A percentile compares a stretch with the other conserved stretches of the same genome.
Conservation (phyloP, 257 asterid species). For the Echites panduratus region DNA sequence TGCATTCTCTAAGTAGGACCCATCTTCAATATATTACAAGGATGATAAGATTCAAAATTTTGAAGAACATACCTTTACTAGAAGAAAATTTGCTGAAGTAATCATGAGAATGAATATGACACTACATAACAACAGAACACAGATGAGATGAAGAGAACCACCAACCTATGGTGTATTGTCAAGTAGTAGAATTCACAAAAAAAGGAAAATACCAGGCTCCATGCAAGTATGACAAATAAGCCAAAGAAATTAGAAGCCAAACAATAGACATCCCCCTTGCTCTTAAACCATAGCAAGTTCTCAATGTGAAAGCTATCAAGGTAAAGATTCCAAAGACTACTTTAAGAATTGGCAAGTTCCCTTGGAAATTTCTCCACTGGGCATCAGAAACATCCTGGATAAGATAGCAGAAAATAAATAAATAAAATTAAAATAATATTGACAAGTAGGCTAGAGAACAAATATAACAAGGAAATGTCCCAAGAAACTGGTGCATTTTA, state of each 20-base stretch:
- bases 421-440: too few relatives aligned
- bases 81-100: conserved; percentile 71
- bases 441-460: not conserved
- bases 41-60: conserved; percentile 12
- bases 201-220: conserved; percentile 65
- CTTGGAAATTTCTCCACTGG: conserved; percentile 94
- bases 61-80: conserved; percentile 72
- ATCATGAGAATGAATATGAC: conserved; percentile 54
- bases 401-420: conserved; percentile 2
- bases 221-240: conserved; percentile 71
- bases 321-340: conserved; percentile 67
- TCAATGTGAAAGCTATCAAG: conserved; percentile 48
- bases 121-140: conserved; percentile 39
- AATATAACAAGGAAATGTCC: not conserved
- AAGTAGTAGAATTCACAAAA: not conserved
- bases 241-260: conserved; percentile 67
- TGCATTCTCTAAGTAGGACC: not conserved
- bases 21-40: conserved; percentile 5
- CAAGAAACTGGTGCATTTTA: not conserved
- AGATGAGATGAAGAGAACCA: conserved; percentile 17
- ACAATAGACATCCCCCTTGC: conserved; percentile 79
- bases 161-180: conserved; percentile 19
- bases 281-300: conserved; percentile 41
- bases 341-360: conserved; percentile 64
- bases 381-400: conserved; percentile 82